Evolutionary conservation across 2,329 filamentous ascomycete species (phyloP).

Genomic region (Pseudopyrenochaeta lycopersici): DNA sequence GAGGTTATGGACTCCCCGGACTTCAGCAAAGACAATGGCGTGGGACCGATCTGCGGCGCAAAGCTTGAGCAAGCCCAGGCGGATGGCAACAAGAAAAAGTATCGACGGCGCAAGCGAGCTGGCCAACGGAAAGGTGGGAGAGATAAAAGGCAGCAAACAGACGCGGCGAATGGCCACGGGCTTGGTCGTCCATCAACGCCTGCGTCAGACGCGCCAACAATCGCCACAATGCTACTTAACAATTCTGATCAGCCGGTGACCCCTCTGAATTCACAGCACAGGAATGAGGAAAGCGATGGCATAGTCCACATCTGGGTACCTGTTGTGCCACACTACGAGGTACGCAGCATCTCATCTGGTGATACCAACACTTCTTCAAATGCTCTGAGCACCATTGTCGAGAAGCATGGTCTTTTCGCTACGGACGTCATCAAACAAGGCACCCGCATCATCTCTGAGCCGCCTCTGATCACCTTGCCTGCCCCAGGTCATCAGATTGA

Average conservation of each 20-base stretch:
- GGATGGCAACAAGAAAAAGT: slow-evolving; percentile 1
- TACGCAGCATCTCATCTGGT: slow-evolving; percentile 1
- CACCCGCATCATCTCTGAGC: slow-evolving; percentile 26
- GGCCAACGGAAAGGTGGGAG: slow-evolving; percentile 1
- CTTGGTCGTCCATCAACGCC: not conserved
- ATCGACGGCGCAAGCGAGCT: slow-evolving; percentile 2
- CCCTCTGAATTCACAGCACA: not conserved
- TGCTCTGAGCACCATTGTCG: not conserved
- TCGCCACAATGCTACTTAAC: not conserved
- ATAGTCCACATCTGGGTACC: not conserved
- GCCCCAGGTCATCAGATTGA: slow-evolving; percentile 5
- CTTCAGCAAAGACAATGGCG: not conserved
- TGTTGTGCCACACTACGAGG: slow-evolving; percentile 10
- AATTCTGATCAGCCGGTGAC: too few relatives aligned
- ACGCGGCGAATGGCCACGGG: not conserved
- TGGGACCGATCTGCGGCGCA: not conserved
- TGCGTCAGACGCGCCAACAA: not conserved
- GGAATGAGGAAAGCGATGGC: not conserved
- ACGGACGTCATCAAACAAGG: slow-evolving; percentile 11
- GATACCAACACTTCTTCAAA: not conserved
- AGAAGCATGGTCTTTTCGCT: slow-evolving; percentile 18
- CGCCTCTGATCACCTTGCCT: slow-evolving; percentile 9
- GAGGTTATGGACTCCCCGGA: not conserved
- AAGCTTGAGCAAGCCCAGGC: not conserved
- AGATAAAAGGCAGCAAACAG: not conserved